Evolutionary conservation across 495 filamentous ascomycete species (phyloP).

Genomic region (Geoglossum glabrum): DNA sequence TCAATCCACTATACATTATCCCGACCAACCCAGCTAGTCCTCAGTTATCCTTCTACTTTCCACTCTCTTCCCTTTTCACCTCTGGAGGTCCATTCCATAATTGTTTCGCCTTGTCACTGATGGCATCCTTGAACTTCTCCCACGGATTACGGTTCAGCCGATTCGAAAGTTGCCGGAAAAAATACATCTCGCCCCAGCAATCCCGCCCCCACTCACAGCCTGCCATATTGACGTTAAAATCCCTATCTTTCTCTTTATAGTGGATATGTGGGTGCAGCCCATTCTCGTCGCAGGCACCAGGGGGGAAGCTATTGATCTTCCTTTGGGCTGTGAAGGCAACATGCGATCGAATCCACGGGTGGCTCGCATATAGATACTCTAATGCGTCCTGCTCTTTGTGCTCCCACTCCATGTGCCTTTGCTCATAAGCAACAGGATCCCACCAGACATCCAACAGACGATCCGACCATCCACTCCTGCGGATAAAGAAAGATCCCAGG

Average conservation of each 20-base stretch:
- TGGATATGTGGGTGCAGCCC: conserved; percentile 56
- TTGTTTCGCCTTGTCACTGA: conserved; percentile 10
- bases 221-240: conserved; percentile 98
- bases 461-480: conserved; percentile 71
- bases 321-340: conserved; percentile 83
- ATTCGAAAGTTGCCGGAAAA: conserved; percentile 75
- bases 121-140: conserved; percentile 37
- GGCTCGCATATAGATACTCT: conserved; percentile 75
- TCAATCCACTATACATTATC: neutral
- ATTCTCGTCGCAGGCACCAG: conserved; percentile 70
- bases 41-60: too few relatives aligned
- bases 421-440: conserved; percentile 95
- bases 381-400: conserved; percentile 96
- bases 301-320: conserved; percentile 83
- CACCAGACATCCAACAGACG: conserved; percentile 92
- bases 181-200: conserved; percentile 95
- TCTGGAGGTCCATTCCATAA: neutral
- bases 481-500: conserved; percentile 85
- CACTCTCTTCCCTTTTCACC: neutral
- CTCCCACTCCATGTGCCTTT: conserved; percentile 98
- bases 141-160: conserved; percentile 62
- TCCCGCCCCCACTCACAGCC: conserved; percentile 92
- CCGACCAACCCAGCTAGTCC: too few relatives aligned
- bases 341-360: conserved; percentile 81
- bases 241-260: conserved; percentile 65